Percentiles rank a stretch among this genome's conserved stretches.
These are phyloP conservation scores for Dryas drummondii DNA, from an alignment of 306 rosid species.

Conservation along the genomic window DNA sequence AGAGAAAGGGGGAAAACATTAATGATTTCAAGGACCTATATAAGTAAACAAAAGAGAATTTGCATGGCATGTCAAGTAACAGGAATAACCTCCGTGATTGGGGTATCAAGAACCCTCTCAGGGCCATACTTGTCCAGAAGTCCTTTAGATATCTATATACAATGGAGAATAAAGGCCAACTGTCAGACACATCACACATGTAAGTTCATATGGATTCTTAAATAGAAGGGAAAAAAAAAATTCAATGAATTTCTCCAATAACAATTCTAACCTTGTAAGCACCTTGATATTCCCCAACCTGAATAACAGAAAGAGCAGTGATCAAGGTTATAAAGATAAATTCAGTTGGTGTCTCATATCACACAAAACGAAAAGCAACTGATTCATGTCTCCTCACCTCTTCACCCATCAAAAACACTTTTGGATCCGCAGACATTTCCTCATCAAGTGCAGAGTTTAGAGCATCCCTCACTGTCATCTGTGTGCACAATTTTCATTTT, in stretches of 20 bases:
- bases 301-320: constrained; percentile 24
- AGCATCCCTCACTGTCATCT: constrained; percentile 90
- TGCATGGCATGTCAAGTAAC: constrained; percentile 19
- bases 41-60: constrained; percentile 12
- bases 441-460: constrained; percentile 93
- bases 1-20: not conserved
- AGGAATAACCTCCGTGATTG: constrained; percentile 85
- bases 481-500: constrained; percentile 32
- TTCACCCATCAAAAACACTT: constrained; percentile 97
- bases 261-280: constrained; percentile 81
- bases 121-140: constrained; percentile 97
- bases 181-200: not conserved
- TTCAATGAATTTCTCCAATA: constrained; percentile 4
- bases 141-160: constrained; percentile 75
- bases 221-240: not conserved
- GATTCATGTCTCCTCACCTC: constrained; percentile 49
- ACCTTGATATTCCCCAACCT: constrained; percentile 99
- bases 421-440: constrained; percentile 98
- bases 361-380: not conserved
- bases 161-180: not conserved
- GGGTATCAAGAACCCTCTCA: constrained; percentile 96
- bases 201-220: constrained; percentile 1
- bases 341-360: not conserved
- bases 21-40: constrained; percentile 8
- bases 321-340: not conserved